These are phyloP conservation scores for Chlamydomonas schloesseri DNA, from an alignment of 139 green algal genomes.

Conservation along the genomic window DNA sequence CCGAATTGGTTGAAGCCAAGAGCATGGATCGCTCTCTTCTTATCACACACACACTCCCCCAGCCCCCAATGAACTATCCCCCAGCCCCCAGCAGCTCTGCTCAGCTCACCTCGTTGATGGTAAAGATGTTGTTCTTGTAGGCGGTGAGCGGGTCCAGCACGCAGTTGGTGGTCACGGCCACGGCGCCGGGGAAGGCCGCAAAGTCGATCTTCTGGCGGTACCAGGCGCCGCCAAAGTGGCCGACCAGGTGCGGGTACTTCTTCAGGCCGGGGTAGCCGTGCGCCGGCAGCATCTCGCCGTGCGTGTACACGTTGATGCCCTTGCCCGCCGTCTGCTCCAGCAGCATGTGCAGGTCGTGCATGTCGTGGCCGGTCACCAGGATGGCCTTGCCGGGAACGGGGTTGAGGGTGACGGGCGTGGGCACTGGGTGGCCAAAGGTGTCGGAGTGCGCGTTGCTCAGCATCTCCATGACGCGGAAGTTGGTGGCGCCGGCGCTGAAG, in stretches of 20 bases:
- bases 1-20: too few relatives aligned
- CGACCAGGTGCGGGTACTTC: slow-evolving; percentile 70
- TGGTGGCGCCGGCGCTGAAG: slow-evolving; percentile 63
- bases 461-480: slow-evolving; percentile 72
- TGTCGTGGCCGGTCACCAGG: slow-evolving; percentile 83
- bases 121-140: slow-evolving; percentile 77
- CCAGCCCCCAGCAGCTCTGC: too few relatives aligned
- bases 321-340: slow-evolving; percentile 77
- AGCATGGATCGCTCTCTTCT: too few relatives aligned
- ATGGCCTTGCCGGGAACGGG: slow-evolving; percentile 76
- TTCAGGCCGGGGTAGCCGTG: slow-evolving; percentile 79
- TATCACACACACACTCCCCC: too few relatives aligned
- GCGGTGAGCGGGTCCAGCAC: slow-evolving; percentile 70
- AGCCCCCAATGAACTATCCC: too few relatives aligned
- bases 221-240: slow-evolving; percentile 79
- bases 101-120: slow-evolving; percentile 75
- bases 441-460: slow-evolving; percentile 71
- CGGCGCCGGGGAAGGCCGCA: slow-evolving; percentile 64
- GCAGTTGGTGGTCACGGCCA: slow-evolving; percentile 86
- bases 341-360: slow-evolving; percentile 79
- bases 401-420: slow-evolving; percentile 70
- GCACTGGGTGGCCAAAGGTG: slow-evolving; percentile 71
- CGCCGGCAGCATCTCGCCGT: slow-evolving; percentile 84
- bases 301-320: slow-evolving; percentile 82
- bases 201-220: slow-evolving; percentile 80